Evolutionary conservation across 805 yeast genomes (phyloP).

Genomic region (Wickerhamiella slavikovae): DNA sequence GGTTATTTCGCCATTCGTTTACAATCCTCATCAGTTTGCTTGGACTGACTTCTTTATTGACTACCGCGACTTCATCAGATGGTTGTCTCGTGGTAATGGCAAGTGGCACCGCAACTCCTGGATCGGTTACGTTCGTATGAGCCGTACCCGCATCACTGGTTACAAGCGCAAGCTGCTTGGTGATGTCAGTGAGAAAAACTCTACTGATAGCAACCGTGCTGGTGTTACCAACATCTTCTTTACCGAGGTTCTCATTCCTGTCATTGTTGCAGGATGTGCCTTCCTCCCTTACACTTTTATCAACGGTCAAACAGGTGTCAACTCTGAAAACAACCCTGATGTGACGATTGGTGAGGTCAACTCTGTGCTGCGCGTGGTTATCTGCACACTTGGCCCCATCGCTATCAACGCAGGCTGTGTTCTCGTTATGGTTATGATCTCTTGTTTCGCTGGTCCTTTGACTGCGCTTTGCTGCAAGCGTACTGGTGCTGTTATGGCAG

Average conservation of each 20-base stretch:
- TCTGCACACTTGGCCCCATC: conserved; percentile 67
- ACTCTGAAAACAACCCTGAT: conserved; percentile 10
- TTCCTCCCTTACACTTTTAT: conserved; percentile 59
- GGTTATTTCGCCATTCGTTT: conserved; percentile 79
- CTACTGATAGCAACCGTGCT: conserved; percentile 53
- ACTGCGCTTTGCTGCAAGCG: conserved; percentile 89
- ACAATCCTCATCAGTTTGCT: conserved; percentile 95
- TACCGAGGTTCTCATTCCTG: conserved; percentile 61
- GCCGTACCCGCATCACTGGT: conserved; percentile 83
- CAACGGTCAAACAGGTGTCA: conserved; percentile 74
- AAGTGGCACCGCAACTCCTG: conserved; percentile 53
- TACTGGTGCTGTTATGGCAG: conserved; percentile 91
- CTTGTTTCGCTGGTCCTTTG: conserved; percentile 96
- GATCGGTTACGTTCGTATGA: conserved; percentile 51
- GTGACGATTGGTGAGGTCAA: conserved; percentile 23
- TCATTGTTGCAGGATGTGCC: conserved; percentile 45
- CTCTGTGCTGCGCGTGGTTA: conserved; percentile 38
- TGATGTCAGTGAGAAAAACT: conserved; percentile 43
- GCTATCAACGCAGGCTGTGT: conserved; percentile 75
- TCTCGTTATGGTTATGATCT: conserved; percentile 52
- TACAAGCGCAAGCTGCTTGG: conserved; percentile 55
- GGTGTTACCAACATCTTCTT: conserved; percentile 56
- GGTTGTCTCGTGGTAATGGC: conserved; percentile 69
- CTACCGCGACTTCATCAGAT: conserved; percentile 77
- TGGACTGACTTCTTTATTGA: conserved; percentile 93